Conservation (phyloP, 768 basidiomycete genomes). For the Boletus pseudo-olivaceus region DNA sequence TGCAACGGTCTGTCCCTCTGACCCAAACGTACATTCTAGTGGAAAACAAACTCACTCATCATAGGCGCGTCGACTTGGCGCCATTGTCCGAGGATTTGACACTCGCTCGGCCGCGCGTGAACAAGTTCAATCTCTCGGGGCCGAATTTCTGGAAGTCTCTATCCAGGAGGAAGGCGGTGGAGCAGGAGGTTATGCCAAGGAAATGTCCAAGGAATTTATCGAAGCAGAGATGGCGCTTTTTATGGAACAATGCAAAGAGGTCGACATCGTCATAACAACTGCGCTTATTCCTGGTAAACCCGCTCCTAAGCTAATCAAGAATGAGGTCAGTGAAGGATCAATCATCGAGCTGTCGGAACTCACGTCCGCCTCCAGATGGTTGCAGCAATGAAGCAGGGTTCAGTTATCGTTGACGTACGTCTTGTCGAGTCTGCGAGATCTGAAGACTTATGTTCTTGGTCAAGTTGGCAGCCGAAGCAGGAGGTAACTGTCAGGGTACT, state of each 20-base stretch:
- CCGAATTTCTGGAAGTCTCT: slow-evolving; percentile 83
- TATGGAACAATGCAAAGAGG: slow-evolving; percentile 83
- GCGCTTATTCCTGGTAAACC: slow-evolving; percentile 85
- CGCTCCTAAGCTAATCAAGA: slow-evolving; percentile 80
- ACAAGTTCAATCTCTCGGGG: slow-evolving; percentile 87
- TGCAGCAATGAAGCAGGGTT: slow-evolving; percentile 88
- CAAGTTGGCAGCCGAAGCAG: slow-evolving; percentile 70
- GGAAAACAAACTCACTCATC: neutral
- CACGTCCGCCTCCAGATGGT: slow-evolving; percentile 51
- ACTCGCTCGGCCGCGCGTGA: slow-evolving; percentile 82
- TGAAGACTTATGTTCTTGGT: slow-evolving; percentile 14
- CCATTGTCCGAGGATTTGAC: slow-evolving; percentile 87
- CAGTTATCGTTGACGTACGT: slow-evolving; percentile 72
- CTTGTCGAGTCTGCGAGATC: neutral
- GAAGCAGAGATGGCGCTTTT: slow-evolving; percentile 88
- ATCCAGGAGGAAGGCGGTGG: slow-evolving; percentile 81
- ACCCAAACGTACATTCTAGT: neutral
- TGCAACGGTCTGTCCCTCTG: slow-evolving; percentile 53
- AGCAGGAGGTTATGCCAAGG: slow-evolving; percentile 83
- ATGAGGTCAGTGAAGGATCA: slow-evolving; percentile 40
- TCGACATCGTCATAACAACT: slow-evolving; percentile 87
- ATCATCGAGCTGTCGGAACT: neutral
- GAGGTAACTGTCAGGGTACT: slow-evolving; percentile 87
- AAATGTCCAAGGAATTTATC: slow-evolving; percentile 88
- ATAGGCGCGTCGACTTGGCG: slow-evolving; percentile 78